Base-by-base conservation (phyloP, 139 green algal species). In the Pedinophyceae sp. region DNA sequence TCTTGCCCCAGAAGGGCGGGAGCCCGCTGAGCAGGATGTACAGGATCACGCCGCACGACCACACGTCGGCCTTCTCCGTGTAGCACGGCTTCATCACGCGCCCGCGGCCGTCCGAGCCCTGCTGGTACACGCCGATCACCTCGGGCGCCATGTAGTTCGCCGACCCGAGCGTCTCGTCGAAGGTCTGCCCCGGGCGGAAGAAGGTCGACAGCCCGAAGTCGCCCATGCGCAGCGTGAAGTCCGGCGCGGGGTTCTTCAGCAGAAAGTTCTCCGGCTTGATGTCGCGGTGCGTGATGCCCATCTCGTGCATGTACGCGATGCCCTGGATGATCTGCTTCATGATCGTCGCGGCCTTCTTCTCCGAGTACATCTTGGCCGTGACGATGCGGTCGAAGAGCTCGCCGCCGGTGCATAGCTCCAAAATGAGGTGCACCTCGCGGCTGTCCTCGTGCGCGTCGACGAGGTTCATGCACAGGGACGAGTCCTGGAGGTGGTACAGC, bases 11-110 rank as follows among this genome's bases (percentile, higher is more conserved):
- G 70, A 93, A 94, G 24, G 87, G 85, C 19, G 85, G 77, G 46
- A 89, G 65, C 1, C 87, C 87, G 2, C 69, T 82, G 18, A 95
- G 72, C 30, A 95, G 68, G 46, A 93, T 88, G 81, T 92, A 93
- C 16, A 95, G 70, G 29, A 89, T 87, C 7, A 93, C 82, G 19
- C 87, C 87, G 41, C 89, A 66, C 29, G 55, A 78, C 87, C 87
- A 95, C 61, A 95, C 83, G 49, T 86, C 77, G 0, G 66, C 64
- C 54, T 26, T n/a, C 25, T 28, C 26, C 4, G 16, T 30, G 39
- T 59, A 59, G n/a, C 13, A 54, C 26, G 61, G 52, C 53, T 63
- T 58, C 18, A 52, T 22, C 22, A 45, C 49, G 15, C 64, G 71
- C 55, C 79, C 66, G 17, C 75, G 72, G 2, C 39, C 2, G 25